Conservation (phyloP, 2,329 filamentous ascomycete genomes). For the Elsinoe ampelina region DNA sequence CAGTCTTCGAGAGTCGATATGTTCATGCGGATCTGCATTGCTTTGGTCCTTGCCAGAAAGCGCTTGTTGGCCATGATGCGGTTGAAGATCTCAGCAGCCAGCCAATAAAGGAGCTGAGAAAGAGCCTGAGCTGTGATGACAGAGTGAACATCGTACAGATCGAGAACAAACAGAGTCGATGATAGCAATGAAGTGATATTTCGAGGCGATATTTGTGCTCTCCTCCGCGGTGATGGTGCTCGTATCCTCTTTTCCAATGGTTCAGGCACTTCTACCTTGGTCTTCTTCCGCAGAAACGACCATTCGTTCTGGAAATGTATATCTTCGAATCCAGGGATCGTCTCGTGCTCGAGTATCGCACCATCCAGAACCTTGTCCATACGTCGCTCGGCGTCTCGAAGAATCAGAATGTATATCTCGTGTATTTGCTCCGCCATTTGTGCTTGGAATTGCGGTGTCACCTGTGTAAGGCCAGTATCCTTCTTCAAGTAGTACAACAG, state of each 20-base stretch:
- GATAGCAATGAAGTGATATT: conserved; percentile 94
- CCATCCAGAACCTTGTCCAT: conserved; percentile 92
- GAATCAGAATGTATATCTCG: conserved; percentile 96
- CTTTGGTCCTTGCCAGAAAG: conserved; percentile 90
- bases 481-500: conserved; percentile 97
- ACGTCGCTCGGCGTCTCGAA: conserved; percentile 86
- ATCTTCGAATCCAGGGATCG: conserved; percentile 93
- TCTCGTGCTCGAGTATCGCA: conserved; percentile 95
- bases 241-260: conserved; percentile 83
- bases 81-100: conserved; percentile 93
- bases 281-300: conserved; percentile 91
- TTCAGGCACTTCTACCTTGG: conserved; percentile 74
- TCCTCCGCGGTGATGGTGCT: conserved; percentile 84
- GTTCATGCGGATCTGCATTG: conserved; percentile 99
- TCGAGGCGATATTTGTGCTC: conserved; percentile 82
- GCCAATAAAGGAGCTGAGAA: conserved; percentile 90
- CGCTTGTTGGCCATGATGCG: conserved; percentile 93
- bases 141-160: conserved; percentile 97
- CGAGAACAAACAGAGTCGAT: conserved; percentile 91
- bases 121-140: conserved; percentile 89
- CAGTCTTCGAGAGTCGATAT: conserved; percentile 91
- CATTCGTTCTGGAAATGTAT: conserved; percentile 97
- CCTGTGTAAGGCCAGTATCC: conserved; percentile 68
- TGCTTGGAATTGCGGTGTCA: conserved; percentile 80
- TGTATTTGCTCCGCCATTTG: conserved; percentile 93